A percentile compares a stretch with the other conserved stretches of the same genome.
Evolutionary conservation across 192 early-diverging fungal genomes (phyloP).

Genomic region (Mortierella claussenii): DNA sequence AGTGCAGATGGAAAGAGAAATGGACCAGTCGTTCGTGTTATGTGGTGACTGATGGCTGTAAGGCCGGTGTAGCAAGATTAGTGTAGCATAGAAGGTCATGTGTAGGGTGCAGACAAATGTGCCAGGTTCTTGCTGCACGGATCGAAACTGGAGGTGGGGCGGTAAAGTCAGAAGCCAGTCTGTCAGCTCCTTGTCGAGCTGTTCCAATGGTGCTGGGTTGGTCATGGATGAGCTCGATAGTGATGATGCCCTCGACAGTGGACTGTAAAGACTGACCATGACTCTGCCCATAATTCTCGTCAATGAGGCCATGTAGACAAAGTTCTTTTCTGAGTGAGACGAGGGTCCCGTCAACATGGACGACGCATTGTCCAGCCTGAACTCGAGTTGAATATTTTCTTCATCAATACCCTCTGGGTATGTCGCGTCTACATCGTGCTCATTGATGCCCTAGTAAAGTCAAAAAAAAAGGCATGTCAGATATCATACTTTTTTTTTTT

Average conservation of each 20-base stretch:
- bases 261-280: conserved; percentile 52
- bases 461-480: no score
- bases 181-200: conserved; percentile 55
- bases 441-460: conserved; percentile 57
- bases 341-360: conserved; percentile 30
- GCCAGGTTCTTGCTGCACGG: conserved; percentile 44
- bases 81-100: conserved; percentile 62
- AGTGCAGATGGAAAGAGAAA: conserved; percentile 53
- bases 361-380: conserved; percentile 23
- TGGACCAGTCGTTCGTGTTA: conserved; percentile 27
- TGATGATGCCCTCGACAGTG: conserved; percentile 31
- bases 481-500: no score
- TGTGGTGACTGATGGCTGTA: conserved; percentile 51
- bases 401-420: conserved; percentile 61
- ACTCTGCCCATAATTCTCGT: conserved; percentile 50
- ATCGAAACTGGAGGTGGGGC: conserved; percentile 61
- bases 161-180: conserved; percentile 62
- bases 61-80: conserved; percentile 66
- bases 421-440: conserved; percentile 67
- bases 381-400: conserved; percentile 40
- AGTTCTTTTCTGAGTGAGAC: conserved; percentile 43
- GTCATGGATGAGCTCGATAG: conserved; percentile 38
- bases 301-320: conserved; percentile 52
- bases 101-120: conserved; percentile 57
- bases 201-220: conserved; percentile 57